These are phyloP conservation scores for Astrothelium macrocarpum DNA, from an alignment of 495 filamentous ascomycete species.

Conservation along the genomic window DNA sequence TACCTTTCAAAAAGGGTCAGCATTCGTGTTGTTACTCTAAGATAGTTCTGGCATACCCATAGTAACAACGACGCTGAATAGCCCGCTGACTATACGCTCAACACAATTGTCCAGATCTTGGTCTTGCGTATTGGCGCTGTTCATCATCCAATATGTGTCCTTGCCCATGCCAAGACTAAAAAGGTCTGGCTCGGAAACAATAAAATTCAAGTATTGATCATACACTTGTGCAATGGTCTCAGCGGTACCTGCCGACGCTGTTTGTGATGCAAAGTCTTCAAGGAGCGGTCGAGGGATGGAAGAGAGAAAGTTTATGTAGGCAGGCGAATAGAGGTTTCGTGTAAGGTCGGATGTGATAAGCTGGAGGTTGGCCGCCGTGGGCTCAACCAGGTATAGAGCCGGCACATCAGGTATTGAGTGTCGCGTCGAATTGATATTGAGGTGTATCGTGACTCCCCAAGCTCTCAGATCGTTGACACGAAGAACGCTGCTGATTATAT, in stretches of 20 bases:
- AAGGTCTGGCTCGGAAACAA: conserved; percentile 89
- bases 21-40: background rate
- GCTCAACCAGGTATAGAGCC: conserved; percentile 91
- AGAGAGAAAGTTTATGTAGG: conserved; percentile 94
- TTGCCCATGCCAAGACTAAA: conserved; percentile 86
- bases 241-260: conserved; percentile 69
- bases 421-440: conserved; percentile 73
- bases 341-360: conserved; percentile 80
- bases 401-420: conserved; percentile 95
- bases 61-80: conserved; percentile 94
- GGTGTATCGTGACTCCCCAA: conserved; percentile 94
- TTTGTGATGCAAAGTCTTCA: conserved; percentile 89
- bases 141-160: conserved; percentile 89
- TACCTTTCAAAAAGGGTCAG: conserved; percentile 38
- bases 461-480: conserved; percentile 84
- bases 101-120: conserved; percentile 78
- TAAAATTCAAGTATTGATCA: conserved; percentile 97
- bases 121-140: conserved; percentile 83
- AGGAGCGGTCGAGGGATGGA: conserved; percentile 87
- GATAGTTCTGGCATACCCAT: conserved; percentile 54
- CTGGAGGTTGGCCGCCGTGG: conserved; percentile 67
- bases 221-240: conserved; percentile 87
- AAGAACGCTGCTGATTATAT: conserved; percentile 86
- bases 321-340: conserved; percentile 79
- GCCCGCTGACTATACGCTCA: conserved; percentile 82